Evolutionary conservation across 257 asterid genomes (phyloP).

Genomic region (Voacanga thouarsii): DNA sequence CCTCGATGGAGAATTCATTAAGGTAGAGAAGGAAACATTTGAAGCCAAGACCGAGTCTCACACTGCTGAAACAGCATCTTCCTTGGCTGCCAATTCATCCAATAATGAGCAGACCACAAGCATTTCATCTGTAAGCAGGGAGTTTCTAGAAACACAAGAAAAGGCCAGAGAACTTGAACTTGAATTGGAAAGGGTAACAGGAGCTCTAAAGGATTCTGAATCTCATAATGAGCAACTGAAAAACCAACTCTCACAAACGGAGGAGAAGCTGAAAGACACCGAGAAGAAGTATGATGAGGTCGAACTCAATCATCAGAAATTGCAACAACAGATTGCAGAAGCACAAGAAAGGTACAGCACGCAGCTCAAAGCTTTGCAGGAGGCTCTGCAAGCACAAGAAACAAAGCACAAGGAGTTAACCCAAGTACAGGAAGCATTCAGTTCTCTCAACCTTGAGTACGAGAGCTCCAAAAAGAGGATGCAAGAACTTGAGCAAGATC

Average conservation of each 20-base stretch:
- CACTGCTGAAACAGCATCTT: slow-evolving; percentile 16
- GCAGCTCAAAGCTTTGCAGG: slow-evolving; percentile 62
- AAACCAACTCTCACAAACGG: slow-evolving; percentile 56
- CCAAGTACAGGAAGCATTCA: slow-evolving; percentile 55
- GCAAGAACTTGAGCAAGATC: slow-evolving; percentile 54
- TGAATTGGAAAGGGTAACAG: slow-evolving; percentile 54
- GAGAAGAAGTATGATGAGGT: slow-evolving; percentile 44
- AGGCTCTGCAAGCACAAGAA: slow-evolving; percentile 55
- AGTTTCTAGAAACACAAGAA: slow-evolving; percentile 70
- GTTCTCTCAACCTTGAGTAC: slow-evolving; percentile 55
- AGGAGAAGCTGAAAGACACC: slow-evolving; percentile 44
- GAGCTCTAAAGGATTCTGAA: slow-evolving; percentile 57
- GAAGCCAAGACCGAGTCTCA: slow-evolving; percentile 38
- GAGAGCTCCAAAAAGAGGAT: slow-evolving; percentile 64
- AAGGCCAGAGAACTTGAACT: slow-evolving; percentile 60
- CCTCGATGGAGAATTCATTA: slow-evolving; percentile 77
- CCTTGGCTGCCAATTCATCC: slow-evolving; percentile 26
- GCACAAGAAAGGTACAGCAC: slow-evolving; percentile 46
- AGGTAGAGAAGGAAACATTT: slow-evolving; percentile 72
- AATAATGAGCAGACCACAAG: slow-evolving; percentile 17
- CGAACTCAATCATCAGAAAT: slow-evolving; percentile 50
- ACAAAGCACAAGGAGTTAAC: slow-evolving; percentile 51
- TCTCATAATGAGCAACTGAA: slow-evolving; percentile 47
- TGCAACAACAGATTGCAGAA: slow-evolving; percentile 51
- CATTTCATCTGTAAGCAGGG: slow-evolving; percentile 39